Evolutionary conservation across 2,329 filamentous ascomycete species (phyloP), one percentile per base, ranked within the genome.

Genomic region (Phaeosphaeria sp.): DNA sequence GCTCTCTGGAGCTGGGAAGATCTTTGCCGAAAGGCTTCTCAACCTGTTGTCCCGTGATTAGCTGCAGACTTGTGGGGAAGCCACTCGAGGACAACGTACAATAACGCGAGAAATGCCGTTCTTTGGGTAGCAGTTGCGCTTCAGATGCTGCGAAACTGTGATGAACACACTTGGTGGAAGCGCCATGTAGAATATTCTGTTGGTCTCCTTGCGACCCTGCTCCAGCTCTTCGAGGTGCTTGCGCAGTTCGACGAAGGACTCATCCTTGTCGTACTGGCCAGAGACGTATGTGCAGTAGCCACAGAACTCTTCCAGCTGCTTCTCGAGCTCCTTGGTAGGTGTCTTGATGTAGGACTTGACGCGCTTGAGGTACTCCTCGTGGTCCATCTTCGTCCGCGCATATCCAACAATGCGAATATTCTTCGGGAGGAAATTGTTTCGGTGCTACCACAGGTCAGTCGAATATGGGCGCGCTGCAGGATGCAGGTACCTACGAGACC

Each of bases 1-100:
- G 87, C 80, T 97, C 92, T 59, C 95, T 89, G 53, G 95, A 98
- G 82, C 93, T 97, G 56, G 86, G 88, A 61, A 99, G 87, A 78
- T 99, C 95, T 83, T 98, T 98, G 70, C 96, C 95, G 75, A 99
- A 99, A 23, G 96, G 95, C 84, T 99, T 99, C 89, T 99, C 95
- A 66, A 99, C 92, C 92, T 95, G 67, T 65, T 27, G 53, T 17
- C 46, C 49, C 22, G 54, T 41, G 50, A 50, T 73, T 62, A 73
- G 64, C 47, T 56, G 50, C 48, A 46, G 17, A 18, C 23, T 52
- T 49, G 33, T 51, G 30, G 59, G 52, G 52, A 64, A 23, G 11
- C 27, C 56, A 47, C 11, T 43, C 18, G 18, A 36, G 11, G 11
- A 4, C 21, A 25, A 65, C 90, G 77, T 81, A 96, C 93, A 81